Conservation (phyloP, 306 rosid genomes). For the Trifolium fragiferum region DNA sequence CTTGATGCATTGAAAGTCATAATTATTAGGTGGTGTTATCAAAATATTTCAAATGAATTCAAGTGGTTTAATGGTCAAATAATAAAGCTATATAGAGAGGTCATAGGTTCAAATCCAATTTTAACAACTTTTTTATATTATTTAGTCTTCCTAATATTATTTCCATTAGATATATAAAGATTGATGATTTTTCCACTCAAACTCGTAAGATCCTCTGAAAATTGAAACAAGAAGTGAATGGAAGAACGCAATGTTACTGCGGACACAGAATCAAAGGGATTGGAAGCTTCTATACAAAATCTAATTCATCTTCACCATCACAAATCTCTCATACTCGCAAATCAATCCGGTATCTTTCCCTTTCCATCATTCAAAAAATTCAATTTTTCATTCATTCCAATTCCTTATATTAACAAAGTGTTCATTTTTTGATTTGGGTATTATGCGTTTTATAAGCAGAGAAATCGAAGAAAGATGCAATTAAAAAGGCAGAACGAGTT, state of each 20-base stretch:
- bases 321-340: not conserved
- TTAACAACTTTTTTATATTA: no score
- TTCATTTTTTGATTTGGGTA: not conserved
- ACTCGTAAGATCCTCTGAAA: no score
- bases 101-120: no score
- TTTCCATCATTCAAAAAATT: not conserved
- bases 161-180: no score
- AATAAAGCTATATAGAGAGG: no score
- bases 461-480: conserved; percentile 75
- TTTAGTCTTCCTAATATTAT: no score
- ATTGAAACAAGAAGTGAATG: not conserved
- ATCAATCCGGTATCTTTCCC: not conserved
- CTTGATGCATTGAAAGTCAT: no score
- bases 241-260: not conserved
- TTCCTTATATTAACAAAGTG: not conserved
- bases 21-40: no score
- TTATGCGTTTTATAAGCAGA: conserved; percentile 45
- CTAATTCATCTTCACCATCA: not conserved
- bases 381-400: not conserved
- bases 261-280: not conserved
- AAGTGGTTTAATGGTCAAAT: no score
- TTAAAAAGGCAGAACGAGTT: conserved; percentile 57
- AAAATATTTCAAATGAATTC: no score
- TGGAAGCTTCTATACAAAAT: not conserved
- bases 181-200: no score